A percentile compares a stretch with the other conserved stretches of the same genome.
These are phyloP conservation scores for Gnetum montanum DNA, from an alignment of 75 land plant species.

Conservation along the genomic window DNA sequence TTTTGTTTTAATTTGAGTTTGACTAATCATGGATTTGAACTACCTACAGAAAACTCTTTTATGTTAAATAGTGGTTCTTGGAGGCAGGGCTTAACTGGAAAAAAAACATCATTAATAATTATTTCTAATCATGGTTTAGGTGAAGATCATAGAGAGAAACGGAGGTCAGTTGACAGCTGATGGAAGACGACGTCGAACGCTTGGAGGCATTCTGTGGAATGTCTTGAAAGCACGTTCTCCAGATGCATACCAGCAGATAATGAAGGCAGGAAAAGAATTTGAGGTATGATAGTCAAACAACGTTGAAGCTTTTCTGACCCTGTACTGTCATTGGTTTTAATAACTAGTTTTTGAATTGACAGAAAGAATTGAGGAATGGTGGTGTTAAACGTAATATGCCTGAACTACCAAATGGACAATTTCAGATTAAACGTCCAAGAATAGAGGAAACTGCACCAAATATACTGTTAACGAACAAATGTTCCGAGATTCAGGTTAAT, in stretches of 20 bases:
- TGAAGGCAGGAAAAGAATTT: constrained; percentile 60
- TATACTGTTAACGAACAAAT: background rate
- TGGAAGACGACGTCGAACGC: constrained; percentile 56
- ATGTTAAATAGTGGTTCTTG: no score
- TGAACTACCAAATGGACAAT: no score
- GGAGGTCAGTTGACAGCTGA: constrained; percentile 92
- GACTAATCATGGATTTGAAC: no score
- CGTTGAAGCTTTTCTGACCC: background rate
- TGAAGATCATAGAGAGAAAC: constrained; percentile 63
- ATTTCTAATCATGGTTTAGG: no score
- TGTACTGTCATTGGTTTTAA: background rate
- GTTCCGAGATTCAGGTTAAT: background rate
- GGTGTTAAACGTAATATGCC: no score
- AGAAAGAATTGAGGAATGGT: background rate
- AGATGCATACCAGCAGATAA: constrained; percentile 72
- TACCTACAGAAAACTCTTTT: no score
- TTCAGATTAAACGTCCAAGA: background rate
- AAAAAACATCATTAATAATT: no score
- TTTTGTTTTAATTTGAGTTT: no score
- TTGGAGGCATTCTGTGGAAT: constrained; percentile 91
- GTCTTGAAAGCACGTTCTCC: constrained; percentile 63
- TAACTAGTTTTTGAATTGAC: background rate
- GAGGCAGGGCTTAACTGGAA: no score
- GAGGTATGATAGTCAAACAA: constrained; percentile 39
- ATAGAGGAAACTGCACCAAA: no score